phyloP scores from a whole-genome alignment of 2,329 filamentous ascomycete species.

The Nemania serpens region DNA sequence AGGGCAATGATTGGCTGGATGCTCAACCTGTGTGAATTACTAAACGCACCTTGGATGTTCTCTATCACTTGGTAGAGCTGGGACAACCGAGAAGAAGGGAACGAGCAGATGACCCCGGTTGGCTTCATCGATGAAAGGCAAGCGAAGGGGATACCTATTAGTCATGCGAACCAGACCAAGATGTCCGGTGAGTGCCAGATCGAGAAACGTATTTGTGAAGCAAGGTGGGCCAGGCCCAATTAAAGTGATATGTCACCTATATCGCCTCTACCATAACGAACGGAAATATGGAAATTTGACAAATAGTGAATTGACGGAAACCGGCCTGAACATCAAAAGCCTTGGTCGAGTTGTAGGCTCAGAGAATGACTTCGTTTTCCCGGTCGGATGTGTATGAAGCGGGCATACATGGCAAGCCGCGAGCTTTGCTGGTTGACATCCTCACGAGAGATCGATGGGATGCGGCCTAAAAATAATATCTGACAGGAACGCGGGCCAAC shows the following conservation, averaged over 20 bases:
- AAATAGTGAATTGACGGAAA: constrained; percentile 23
- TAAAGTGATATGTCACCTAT: constrained; percentile 25
- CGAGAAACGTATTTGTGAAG: constrained; percentile 11
- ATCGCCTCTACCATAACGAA: constrained; percentile 16
- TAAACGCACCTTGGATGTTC: constrained; percentile 1
- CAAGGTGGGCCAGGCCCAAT: constrained; percentile 10
- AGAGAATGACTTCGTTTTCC: constrained; percentile 17
- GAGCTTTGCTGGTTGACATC: background rate
- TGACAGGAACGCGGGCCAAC: constrained; percentile 20
- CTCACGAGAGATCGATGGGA: constrained; percentile 9
- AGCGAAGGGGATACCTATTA: constrained; percentile 26
- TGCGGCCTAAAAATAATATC: constrained; percentile 14
- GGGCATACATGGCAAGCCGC: background rate
- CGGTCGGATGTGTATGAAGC: background rate
- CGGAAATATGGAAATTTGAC: constrained; percentile 17
- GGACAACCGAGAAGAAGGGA: constrained; percentile 13
- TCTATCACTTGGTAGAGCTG: constrained; percentile 3
- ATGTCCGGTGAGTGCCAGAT: constrained; percentile 11
- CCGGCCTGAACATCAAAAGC: constrained; percentile 5
- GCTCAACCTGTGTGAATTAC: constrained; percentile 19
- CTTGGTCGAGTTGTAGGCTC: constrained; percentile 8
- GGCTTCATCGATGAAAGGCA: constrained; percentile 22
- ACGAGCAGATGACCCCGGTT: constrained; percentile 16
- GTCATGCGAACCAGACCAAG: constrained; percentile 22
- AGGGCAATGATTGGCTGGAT: constrained; percentile 20